Evolutionary conservation across 768 basidiomycete genomes (phyloP).

Genomic region (Termitomyces sp.): DNA sequence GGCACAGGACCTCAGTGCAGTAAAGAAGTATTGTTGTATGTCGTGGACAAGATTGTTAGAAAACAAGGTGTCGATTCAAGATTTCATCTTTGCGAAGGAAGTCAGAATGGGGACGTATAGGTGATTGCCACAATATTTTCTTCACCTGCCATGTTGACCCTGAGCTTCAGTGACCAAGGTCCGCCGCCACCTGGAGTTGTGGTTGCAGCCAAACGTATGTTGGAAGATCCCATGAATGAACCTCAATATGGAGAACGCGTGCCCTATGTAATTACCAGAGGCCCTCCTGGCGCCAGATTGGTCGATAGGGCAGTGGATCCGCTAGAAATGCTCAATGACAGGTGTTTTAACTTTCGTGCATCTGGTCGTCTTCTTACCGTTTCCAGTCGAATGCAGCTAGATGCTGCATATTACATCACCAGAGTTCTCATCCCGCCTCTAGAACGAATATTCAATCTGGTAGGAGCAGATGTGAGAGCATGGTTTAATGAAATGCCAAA

Average conservation of each 20-base stretch:
- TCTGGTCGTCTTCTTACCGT: background rate
- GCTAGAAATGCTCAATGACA: constrained; percentile 59
- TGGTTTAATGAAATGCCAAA: constrained; percentile 93
- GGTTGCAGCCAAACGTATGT: constrained; percentile 74
- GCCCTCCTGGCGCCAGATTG: constrained; percentile 59
- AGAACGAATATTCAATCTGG: constrained; percentile 85
- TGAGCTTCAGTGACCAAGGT: constrained; percentile 61
- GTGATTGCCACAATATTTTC: constrained; percentile 32
- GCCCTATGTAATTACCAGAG: constrained; percentile 81
- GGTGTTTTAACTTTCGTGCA: constrained; percentile 36
- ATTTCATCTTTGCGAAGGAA: constrained; percentile 94
- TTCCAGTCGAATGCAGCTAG: constrained; percentile 66
- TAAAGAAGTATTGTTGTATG: constrained; percentile 83
- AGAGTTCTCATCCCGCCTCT: constrained; percentile 86
- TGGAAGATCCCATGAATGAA: constrained; percentile 77
- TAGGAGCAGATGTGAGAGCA: constrained; percentile 80
- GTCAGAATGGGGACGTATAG: constrained; percentile 93
- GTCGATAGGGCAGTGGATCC: constrained; percentile 78
- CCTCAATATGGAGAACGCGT: constrained; percentile 92
- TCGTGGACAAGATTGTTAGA: constrained; percentile 86
- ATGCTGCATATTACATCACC: constrained; percentile 86
- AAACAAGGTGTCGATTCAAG: constrained; percentile 79
- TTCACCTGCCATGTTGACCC: background rate
- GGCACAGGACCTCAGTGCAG: constrained; percentile 80
- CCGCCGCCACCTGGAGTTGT: constrained; percentile 91